Base-by-base conservation (phyloP, 495 filamentous ascomycete species). In the Hypoxylon fuscum region DNA sequence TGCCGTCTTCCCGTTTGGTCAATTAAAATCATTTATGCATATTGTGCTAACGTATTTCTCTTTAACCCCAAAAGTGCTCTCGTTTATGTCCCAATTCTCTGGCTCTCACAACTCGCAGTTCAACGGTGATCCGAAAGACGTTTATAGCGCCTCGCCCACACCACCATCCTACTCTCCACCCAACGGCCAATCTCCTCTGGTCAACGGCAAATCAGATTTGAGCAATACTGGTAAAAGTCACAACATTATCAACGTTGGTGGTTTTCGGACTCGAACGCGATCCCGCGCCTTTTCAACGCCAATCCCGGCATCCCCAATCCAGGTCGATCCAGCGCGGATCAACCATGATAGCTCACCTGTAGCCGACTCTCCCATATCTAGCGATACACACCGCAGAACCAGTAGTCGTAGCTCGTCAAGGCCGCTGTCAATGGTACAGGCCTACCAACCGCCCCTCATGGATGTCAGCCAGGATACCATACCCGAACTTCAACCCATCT, bases 401-500 rank as follows among this genome's bases (percentile, higher is more conserved):
- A 55, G 42, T 62, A 68, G 57, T 44, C 68, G 72, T 29, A 72
- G 66, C 40, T 69, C 64, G 10, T 83, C 83, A 11, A 78, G 85
- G 48, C 85, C 85, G 11, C 70, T 84, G 72, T 86, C 84, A 46
- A 84, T 87, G 73, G 74, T 86, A 14, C 91, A 96, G 67, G 86
- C 91, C 34, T 94, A 93, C 71, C 90, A 95, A 60, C 96, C 94
- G 61, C 92, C 90, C 56, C 73, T 91, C 63, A 90, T 97, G 85
- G 88, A 96, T 59, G 84, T 96, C 45, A 85, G 84, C 59, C 80
- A 86, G 47, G 91, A 97, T 66, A 97, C 92, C 7, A 85, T 92
- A 27, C 90, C 96, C 4, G 95, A 98, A 78, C 81, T 98, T 29
- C 90, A 92, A 73, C 95, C 92, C 20, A 95, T 98, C 64, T 98